Evolutionary conservation across 305 asterid species (phyloP).

Genomic region (Fraxinus angustifolia): DNA sequence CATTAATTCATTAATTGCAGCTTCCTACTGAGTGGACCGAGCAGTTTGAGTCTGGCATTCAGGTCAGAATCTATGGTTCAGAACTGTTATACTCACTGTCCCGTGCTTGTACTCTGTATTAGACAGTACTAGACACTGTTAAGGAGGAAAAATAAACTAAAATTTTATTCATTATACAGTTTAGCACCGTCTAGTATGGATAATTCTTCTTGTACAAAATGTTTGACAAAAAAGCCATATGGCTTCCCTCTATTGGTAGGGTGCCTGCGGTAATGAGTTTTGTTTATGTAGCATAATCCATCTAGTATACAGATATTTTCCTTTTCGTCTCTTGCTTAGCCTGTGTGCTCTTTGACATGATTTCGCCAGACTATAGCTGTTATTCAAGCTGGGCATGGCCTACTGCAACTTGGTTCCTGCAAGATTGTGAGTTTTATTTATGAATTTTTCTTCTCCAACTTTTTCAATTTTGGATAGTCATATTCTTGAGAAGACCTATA

Average conservation of each 20-base stretch:
- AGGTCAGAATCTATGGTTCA: slow-evolving; percentile 45
- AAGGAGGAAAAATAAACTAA: not conserved
- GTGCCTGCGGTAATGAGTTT: no score
- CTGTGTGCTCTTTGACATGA: slow-evolving; percentile 10
- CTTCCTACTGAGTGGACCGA: slow-evolving; percentile 97
- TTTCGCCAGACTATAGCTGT: slow-evolving; percentile 89
- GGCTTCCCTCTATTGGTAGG: no score
- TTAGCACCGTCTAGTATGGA: not conserved
- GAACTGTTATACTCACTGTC: slow-evolving; percentile 5
- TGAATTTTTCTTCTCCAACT: not conserved
- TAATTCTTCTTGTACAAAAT: no score
- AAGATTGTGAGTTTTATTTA: slow-evolving; percentile 65
- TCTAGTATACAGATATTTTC: not conserved
- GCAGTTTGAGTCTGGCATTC: slow-evolving; percentile 98
- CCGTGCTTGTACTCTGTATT: not conserved
- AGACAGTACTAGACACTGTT: not conserved
- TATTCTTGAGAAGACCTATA: not conserved
- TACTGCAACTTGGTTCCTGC: slow-evolving; percentile 96
- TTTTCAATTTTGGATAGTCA: not conserved
- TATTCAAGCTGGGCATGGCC: slow-evolving; percentile 99
- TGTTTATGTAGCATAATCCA: no score
- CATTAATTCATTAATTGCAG: slow-evolving; percentile 57
- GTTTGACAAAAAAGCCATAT: no score
- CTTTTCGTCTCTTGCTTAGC: not conserved
- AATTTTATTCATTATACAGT: not conserved